These are phyloP conservation scores for Phlyctochytrium planicorne DNA, from an alignment of 192 early-diverging fungal genomes.

Conservation along the genomic window DNA sequence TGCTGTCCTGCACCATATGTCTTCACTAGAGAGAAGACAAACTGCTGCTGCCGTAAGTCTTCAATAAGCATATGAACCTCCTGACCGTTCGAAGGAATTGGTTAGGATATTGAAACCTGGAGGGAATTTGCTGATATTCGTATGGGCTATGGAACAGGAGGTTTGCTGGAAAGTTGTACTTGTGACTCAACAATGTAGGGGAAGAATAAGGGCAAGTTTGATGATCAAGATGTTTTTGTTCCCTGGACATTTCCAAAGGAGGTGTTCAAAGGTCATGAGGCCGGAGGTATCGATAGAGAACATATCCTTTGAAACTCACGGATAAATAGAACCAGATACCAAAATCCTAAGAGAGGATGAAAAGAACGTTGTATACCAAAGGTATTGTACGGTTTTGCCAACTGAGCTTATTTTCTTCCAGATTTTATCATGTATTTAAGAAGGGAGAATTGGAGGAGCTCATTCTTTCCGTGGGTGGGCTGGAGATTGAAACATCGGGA, in stretches of 20 bases:
- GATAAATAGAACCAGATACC: neutral
- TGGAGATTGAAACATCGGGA: conserved; percentile 64
- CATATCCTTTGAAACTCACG: conserved; percentile 1
- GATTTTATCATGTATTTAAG: conserved; percentile 92
- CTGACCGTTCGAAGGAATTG: conserved; percentile 60
- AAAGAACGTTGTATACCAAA: conserved; percentile 42
- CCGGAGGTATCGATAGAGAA: neutral
- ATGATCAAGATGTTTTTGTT: conserved; percentile 90
- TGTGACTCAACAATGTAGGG: conserved; percentile 6
- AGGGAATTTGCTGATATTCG: conserved; percentile 80
- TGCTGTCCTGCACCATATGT: conserved; percentile 94
- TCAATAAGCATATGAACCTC: conserved; percentile 26
- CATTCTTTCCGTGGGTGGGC: conserved; percentile 49
- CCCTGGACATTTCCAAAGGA: conserved; percentile 80
- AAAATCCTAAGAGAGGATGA: neutral
- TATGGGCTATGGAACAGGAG: conserved; percentile 95
- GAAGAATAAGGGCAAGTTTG: conserved; percentile 75
- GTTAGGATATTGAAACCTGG: conserved; percentile 70
- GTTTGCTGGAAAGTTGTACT: conserved; percentile 8
- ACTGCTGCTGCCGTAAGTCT: conserved; percentile 70
- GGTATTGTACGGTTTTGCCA: neutral
- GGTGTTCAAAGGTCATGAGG: conserved; percentile 11
- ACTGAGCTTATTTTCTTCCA: conserved; percentile 25
- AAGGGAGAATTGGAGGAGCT: conserved; percentile 82
- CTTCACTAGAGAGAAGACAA: conserved; percentile 69